Percentiles rank a stretch among this genome's conserved stretches.
These are phyloP conservation scores for Trichoderma parareesei DNA, from an alignment of 495 filamentous ascomycete genomes.

Conservation along the genomic window DNA sequence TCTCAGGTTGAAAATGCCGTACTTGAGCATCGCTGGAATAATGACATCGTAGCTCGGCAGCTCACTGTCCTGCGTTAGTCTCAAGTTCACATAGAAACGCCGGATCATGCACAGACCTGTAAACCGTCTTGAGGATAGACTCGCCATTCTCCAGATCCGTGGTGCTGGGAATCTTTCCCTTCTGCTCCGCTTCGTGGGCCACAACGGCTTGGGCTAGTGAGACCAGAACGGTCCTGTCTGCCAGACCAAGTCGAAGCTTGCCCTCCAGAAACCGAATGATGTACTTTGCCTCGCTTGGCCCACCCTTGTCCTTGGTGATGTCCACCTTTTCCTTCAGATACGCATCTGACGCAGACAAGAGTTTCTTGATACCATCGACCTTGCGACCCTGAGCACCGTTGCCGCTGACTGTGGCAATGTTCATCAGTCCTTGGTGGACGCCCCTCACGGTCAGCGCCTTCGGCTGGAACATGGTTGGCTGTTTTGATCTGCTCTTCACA, in stretches of 20 bases:
- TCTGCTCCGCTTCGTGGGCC: slow-evolving; percentile 63
- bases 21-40: slow-evolving; percentile 75
- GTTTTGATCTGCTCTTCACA: slow-evolving; percentile 86
- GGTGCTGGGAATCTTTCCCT: slow-evolving; percentile 57
- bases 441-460: slow-evolving; percentile 80
- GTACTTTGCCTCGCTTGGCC: slow-evolving; percentile 89
- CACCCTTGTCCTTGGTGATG: slow-evolving; percentile 87
- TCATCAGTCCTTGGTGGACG: slow-evolving; percentile 82
- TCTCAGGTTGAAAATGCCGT: slow-evolving; percentile 73
- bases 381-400: slow-evolving; percentile 86
- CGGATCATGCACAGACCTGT: slow-evolving; percentile 49
- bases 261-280: slow-evolving; percentile 89
- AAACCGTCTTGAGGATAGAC: slow-evolving; percentile 76
- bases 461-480: slow-evolving; percentile 95
- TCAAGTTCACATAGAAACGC: not conserved
- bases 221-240: slow-evolving; percentile 86
- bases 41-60: slow-evolving; percentile 94
- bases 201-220: slow-evolving; percentile 83
- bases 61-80: slow-evolving; percentile 48
- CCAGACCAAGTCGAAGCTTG: slow-evolving; percentile 82
- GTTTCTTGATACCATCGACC: slow-evolving; percentile 88
- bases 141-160: slow-evolving; percentile 77
- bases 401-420: slow-evolving; percentile 77
- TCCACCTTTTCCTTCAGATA: slow-evolving; percentile 67
- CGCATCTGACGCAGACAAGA: slow-evolving; percentile 78